phyloP scores from a whole-genome alignment of 371 early-diverging fungal genomes.

The Parasitella parasitica region DNA sequence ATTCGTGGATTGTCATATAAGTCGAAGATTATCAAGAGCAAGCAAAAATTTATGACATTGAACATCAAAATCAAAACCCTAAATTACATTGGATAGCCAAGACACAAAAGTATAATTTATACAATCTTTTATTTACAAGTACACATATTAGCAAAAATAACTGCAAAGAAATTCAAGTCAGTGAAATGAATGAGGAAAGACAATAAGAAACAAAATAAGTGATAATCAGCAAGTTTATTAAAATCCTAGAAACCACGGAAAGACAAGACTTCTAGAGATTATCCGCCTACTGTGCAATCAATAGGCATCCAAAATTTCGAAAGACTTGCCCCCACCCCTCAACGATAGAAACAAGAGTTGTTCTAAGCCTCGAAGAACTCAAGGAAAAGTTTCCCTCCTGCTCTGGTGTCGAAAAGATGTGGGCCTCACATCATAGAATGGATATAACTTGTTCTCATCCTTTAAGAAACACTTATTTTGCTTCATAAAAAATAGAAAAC shows the following conservation, averaged over 20 bases:
- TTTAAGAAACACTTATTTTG: constrained; percentile 3
- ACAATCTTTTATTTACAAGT: neutral
- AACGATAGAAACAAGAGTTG: constrained; percentile 17
- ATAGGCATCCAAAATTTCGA: neutral
- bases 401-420: constrained; percentile 28
- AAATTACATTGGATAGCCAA: too few relatives aligned
- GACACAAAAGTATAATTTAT: too few relatives aligned
- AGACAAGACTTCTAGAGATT: constrained; percentile 17
- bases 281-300: constrained; percentile 10
- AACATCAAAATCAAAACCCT: too few relatives aligned
- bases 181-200: neutral
- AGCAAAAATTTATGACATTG: too few relatives aligned
- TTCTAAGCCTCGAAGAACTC: constrained; percentile 35
- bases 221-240: constrained; percentile 38
- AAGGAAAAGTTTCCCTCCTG: constrained; percentile 12
- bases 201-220: constrained; percentile 3
- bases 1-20: too few relatives aligned
- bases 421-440: constrained; percentile 49
- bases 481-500: neutral
- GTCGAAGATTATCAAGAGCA: too few relatives aligned
- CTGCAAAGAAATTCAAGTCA: neutral
- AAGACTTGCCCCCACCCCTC: constrained; percentile 27
- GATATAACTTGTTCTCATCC: constrained; percentile 48
- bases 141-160: neutral
- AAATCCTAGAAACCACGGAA: constrained; percentile 49